These are phyloP conservation scores for Fusarium cicatricum DNA, from an alignment of 2,329 filamentous ascomycete genomes.

Conservation along the genomic window DNA sequence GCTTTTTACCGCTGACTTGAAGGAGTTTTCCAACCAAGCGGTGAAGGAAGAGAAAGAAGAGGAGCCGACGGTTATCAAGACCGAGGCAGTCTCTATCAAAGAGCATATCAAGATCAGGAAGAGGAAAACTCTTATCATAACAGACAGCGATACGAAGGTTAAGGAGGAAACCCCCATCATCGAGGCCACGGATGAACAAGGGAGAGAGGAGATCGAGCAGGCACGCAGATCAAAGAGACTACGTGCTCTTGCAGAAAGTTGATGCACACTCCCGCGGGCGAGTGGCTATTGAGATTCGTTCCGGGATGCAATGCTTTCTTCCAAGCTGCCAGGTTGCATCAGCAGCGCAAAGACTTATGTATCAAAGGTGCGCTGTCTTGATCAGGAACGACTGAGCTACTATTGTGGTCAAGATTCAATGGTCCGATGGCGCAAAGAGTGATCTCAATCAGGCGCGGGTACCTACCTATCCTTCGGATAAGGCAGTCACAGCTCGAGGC, in stretches of 20 bases:
- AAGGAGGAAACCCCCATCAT: constrained; percentile 26
- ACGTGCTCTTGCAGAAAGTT: constrained; percentile 30
- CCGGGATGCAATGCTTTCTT: too few species aligned
- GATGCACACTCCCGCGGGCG: neutral
- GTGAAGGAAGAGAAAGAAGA: constrained; percentile 34
- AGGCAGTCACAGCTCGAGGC: neutral
- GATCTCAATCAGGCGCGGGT: too few species aligned
- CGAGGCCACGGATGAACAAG: constrained; percentile 23
- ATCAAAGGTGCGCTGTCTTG: too few species aligned
- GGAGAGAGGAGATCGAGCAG: constrained; percentile 14
- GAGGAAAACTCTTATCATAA: constrained; percentile 34
- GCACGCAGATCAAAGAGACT: constrained; percentile 42
- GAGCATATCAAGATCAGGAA: constrained; percentile 36
- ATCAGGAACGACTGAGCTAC: too few species aligned
- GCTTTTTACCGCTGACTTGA: constrained; percentile 91
- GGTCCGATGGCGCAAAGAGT: too few species aligned
- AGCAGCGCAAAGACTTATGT: too few species aligned
- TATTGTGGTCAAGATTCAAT: too few species aligned
- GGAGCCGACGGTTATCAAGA: constrained; percentile 19
- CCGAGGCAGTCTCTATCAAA: constrained; percentile 37
- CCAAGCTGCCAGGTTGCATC: too few species aligned
- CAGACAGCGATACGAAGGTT: constrained; percentile 24
- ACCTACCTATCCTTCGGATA: too few species aligned
- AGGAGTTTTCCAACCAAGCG: constrained; percentile 77
- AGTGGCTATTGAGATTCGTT: too few species aligned